phyloP scores from a whole-genome alignment of 2,329 filamentous ascomycete species.

The Penicillium rolfsii region DNA sequence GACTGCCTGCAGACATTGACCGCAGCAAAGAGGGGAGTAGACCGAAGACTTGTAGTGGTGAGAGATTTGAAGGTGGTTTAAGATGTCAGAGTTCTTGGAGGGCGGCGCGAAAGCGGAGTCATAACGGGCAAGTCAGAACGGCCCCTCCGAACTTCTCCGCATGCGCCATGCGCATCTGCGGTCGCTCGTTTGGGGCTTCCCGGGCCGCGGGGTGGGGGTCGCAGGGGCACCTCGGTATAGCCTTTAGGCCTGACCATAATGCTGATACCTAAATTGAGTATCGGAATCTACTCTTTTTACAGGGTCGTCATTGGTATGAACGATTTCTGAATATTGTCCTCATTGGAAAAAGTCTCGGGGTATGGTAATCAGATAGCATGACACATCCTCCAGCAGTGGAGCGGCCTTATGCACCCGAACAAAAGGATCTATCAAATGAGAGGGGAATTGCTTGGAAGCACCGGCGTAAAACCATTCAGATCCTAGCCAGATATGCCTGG shows the following conservation, averaged over 20 bases:
- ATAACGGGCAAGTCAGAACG: neutral
- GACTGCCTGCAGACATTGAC: slow-evolving; percentile 36
- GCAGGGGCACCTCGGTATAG: slow-evolving; percentile 14
- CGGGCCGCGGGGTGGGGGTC: neutral
- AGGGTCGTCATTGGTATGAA: neutral
- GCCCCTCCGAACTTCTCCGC: slow-evolving; percentile 33
- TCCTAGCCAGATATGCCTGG: slow-evolving; percentile 1
- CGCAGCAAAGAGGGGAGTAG: neutral
- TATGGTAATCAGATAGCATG: neutral
- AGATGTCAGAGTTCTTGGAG: slow-evolving; percentile 20
- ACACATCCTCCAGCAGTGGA: neutral
- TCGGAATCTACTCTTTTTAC: neutral
- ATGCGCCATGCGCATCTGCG: slow-evolving; percentile 5
- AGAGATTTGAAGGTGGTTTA: slow-evolving; percentile 7
- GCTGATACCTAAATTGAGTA: neutral
- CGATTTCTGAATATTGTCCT: slow-evolving; percentile 2
- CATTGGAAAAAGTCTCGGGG: neutral
- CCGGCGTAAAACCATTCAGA: neutral
- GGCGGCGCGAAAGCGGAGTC: slow-evolving; percentile 29
- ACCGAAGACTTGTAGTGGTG: neutral
- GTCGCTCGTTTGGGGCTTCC: neutral
- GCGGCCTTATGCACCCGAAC: neutral
- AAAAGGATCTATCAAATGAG: slow-evolving; percentile 5
- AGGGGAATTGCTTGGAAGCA: slow-evolving; percentile 3
- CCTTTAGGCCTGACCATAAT: neutral